phyloP scores from a whole-genome alignment of 2,329 filamentous ascomycete genomes.

The Alternaria hordeiaustralica region DNA sequence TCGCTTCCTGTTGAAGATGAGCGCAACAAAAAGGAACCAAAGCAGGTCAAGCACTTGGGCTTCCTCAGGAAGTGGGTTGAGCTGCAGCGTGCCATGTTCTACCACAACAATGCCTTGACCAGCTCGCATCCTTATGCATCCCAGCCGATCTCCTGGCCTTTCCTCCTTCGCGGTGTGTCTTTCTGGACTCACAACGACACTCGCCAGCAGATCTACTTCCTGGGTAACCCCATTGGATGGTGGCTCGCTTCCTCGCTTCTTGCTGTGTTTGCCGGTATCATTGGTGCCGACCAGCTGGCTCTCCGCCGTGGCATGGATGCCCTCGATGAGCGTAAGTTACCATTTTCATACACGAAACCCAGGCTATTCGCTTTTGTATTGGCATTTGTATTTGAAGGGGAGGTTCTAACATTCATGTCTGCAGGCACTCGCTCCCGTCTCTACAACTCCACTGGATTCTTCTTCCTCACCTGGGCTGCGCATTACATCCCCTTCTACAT shows the following conservation, averaged over 20 bases:
- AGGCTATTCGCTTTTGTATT: not conserved
- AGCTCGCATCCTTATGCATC: slow-evolving; percentile 96
- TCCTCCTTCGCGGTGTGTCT: slow-evolving; percentile 93
- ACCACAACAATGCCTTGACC: slow-evolving; percentile 97
- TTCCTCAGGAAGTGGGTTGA: slow-evolving; percentile 97
- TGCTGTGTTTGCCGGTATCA: slow-evolving; percentile 90
- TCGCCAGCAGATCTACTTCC: slow-evolving; percentile 96
- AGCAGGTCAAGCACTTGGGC: slow-evolving; percentile 80
- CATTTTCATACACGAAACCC: slow-evolving; percentile 3
- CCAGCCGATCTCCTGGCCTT: slow-evolving; percentile 96
- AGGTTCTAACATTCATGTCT: slow-evolving; percentile 17
- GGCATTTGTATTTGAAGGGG: slow-evolving; percentile 7
- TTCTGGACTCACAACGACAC: slow-evolving; percentile 99
- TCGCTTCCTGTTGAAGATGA: slow-evolving; percentile 74
- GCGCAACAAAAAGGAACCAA: slow-evolving; percentile 76
- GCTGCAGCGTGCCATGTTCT: slow-evolving; percentile 97
- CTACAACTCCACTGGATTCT: slow-evolving; percentile 98
- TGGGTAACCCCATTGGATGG: slow-evolving; percentile 96
- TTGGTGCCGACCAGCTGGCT: slow-evolving; percentile 91
- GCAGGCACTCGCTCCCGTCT: slow-evolving; percentile 86
- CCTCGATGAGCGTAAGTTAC: slow-evolving; percentile 83
- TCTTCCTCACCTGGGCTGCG: slow-evolving; percentile 96
- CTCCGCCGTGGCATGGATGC: slow-evolving; percentile 92
- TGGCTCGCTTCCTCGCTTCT: slow-evolving; percentile 93
- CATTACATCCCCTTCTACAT: slow-evolving; percentile 98